Percentiles rank a stretch among this genome's conserved stretches.
phyloP scores from a whole-genome alignment of 441 rosid species.

The Croton laevigatus region DNA sequence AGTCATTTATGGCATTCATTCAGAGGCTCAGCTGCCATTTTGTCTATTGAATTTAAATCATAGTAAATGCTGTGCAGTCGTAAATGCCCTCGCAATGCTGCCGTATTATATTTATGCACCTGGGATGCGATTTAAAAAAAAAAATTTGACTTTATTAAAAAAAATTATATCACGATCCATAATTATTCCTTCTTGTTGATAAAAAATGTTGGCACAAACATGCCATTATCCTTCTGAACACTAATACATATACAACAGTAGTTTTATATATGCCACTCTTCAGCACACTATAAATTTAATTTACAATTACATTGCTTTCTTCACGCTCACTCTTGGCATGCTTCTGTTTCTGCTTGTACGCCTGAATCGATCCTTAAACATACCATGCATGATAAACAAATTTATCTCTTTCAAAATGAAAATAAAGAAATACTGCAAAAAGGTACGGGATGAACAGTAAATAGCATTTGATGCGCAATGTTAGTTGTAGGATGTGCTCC shows the following conservation, averaged over 20 bases:
- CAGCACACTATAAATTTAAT: neutral
- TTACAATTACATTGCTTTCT: neutral
- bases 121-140: no score
- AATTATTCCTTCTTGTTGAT: no score
- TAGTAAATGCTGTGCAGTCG: neutral
- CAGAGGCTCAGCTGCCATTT: neutral
- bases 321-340: conserved; percentile 5
- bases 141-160: no score
- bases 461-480: neutral
- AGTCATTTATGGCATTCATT: conserved; percentile 1
- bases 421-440: neutral
- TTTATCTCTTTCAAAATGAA: no score
- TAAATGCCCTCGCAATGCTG: no score
- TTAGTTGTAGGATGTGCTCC: no score
- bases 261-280: neutral
- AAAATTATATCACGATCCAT: no score
- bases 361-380: no score
- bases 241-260: neutral
- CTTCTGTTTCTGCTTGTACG: neutral
- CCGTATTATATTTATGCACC: no score
- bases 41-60: neutral
- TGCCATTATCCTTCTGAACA: neutral
- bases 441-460: neutral
- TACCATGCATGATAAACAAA: no score
- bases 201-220: neutral